Evolutionary conservation across 2,329 filamentous ascomycete species (phyloP), one percentile per base, ranked within the genome.

Genomic region (Nothomitra cinnamomea): DNA sequence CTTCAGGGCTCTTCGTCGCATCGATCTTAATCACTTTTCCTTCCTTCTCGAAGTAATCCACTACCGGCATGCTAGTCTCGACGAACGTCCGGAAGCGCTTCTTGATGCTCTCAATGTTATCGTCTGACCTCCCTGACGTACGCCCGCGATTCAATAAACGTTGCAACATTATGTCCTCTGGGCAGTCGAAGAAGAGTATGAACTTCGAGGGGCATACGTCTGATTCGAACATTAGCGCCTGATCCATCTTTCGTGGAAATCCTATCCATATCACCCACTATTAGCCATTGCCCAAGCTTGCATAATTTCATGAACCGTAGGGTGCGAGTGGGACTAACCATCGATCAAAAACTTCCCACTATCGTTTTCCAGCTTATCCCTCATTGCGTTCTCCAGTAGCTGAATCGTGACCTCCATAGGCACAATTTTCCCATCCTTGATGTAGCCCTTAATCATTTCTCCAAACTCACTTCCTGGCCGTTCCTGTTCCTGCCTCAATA

Each of bases 351-450:
- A 96, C 62, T 85, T 80, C 53, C 77, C 66, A 53, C 56, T 63
- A 53, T 58, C 61, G 61, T 74, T 69, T 54, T 73, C 64, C 52
- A 95, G 78, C 12, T 78, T 75, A 7, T 77, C 79, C 54, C 75
- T 76, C 87, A 98, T 96, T 55, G 89, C 87, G 68, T 95, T 94
- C 70, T 95, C 89, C 43, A 98, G 78, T 36, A 98, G 72, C 62
- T 89, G 83, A 56, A 98, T 84, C 3, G 92, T 98, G 51, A 96
- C 88, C 69, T 96, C 90, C 87, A 95, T 94, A n/a, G 92, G 92
- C 58, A 98, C 92, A 67, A 98, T 98, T 61, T 81, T 81, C 56
- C 92, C 92, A 66, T 98, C 83, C 65, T 84, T 86, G 75, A 98
- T 98, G 72, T 92, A 89, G 61, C 83, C 78, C 66, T 83, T 83